These are phyloP conservation scores for Venturia nashicola DNA, from an alignment of 2,329 filamentous ascomycete genomes.

Conservation along the genomic window DNA sequence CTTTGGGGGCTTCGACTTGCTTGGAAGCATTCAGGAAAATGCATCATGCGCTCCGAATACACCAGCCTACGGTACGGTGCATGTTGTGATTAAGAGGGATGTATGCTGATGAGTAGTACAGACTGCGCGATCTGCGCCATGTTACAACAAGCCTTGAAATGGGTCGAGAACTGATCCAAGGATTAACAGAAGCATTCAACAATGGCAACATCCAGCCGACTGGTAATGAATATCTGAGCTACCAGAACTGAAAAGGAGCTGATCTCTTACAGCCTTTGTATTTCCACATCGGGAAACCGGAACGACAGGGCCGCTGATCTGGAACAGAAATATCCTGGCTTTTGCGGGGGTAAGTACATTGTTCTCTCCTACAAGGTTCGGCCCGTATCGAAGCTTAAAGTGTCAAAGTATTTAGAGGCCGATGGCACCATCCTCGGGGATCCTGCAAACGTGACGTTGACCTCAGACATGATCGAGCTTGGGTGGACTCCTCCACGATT, in stretches of 20 bases:
- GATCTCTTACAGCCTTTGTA: constrained; percentile 13
- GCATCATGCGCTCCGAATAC: constrained; percentile 19
- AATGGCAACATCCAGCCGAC: constrained; percentile 7
- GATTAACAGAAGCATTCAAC: constrained; percentile 15
- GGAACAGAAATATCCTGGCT: constrained; percentile 17
- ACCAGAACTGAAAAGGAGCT: background rate
- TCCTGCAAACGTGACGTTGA: constrained; percentile 16
- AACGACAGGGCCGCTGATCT: constrained; percentile 17
- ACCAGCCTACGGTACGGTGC: background rate
- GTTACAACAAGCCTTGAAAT: constrained; percentile 16
- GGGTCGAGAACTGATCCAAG: constrained; percentile 13
- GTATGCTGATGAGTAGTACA: background rate
- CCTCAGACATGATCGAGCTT: constrained; percentile 17
- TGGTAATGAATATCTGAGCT: background rate
- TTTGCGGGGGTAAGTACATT: constrained; percentile 15
- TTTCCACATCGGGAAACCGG: constrained; percentile 16
- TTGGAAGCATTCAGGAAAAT: constrained; percentile 18
- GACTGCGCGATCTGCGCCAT: constrained; percentile 16
- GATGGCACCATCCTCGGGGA: constrained; percentile 18
- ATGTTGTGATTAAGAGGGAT: background rate
- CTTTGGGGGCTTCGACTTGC: constrained; percentile 13
- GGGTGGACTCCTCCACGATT: constrained; percentile 17
- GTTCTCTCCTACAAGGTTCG: background rate
- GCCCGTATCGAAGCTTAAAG: background rate
- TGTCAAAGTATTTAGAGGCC: constrained; percentile 12